Conservation (phyloP, 208 protist genomes). For the Novymonas esmeraldas region DNA sequence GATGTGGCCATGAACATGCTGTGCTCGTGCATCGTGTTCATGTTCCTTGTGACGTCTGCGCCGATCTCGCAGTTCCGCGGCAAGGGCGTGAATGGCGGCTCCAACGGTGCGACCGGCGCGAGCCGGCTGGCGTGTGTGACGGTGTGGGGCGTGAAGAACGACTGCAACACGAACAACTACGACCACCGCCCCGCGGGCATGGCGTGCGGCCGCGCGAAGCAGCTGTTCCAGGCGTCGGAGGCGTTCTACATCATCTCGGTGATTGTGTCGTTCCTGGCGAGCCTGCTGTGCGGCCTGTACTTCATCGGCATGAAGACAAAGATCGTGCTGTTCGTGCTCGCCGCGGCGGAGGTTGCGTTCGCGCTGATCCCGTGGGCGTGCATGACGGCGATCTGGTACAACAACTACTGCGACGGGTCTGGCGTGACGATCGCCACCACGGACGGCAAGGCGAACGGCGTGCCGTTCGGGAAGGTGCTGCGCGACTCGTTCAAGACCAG, state of each 20-base stretch:
- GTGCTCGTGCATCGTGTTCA: slow-evolving; percentile 54
- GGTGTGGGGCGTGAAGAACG: slow-evolving; percentile 56
- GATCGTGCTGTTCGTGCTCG: slow-evolving; percentile 29
- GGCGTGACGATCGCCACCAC: slow-evolving; percentile 5
- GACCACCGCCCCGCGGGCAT: slow-evolving; percentile 23
- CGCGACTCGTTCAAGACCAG: slow-evolving; percentile 39
- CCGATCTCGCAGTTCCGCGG: slow-evolving; percentile 65
- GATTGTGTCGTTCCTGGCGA: slow-evolving; percentile 37
- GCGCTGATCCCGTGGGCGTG: slow-evolving; percentile 55
- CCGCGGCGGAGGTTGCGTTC: slow-evolving; percentile 21
- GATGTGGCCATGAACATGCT: slow-evolving; percentile 43
- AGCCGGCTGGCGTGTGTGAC: slow-evolving; percentile 52
- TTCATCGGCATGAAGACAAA: slow-evolving; percentile 40
- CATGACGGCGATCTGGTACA: slow-evolving; percentile 53
- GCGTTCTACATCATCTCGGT: slow-evolving; percentile 69
- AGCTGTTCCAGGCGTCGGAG: slow-evolving; percentile 52
- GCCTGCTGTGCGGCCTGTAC: slow-evolving; percentile 31
- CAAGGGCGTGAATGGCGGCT: slow-evolving; percentile 21
- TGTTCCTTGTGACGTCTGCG: slow-evolving; percentile 53
- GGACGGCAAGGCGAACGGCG: slow-evolving; percentile 23
- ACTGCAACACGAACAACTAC: slow-evolving; percentile 39
- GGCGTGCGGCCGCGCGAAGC: slow-evolving; percentile 19
- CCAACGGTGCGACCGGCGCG: too few species aligned
- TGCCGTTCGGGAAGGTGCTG: slow-evolving; percentile 33
- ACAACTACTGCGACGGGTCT: slow-evolving; percentile 34